Evolutionary conservation across 169 alveolate genomes (phyloP), one percentile per base, ranked within the genome.

Genomic region (Eimeria nieschulzi): DNA sequence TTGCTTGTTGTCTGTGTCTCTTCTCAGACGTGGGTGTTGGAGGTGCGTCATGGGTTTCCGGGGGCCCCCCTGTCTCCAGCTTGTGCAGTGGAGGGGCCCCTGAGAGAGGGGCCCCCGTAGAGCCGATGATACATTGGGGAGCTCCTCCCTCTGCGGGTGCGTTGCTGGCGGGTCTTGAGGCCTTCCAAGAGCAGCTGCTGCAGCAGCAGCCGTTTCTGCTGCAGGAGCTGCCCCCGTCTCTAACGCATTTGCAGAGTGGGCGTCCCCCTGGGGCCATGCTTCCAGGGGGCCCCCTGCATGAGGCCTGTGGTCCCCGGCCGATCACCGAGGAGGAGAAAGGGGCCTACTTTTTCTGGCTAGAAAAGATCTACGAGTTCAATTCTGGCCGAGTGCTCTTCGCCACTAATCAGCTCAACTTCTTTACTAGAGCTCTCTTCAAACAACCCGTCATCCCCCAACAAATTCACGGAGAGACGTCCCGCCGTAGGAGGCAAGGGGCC

Each of bases 301-400:
- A 56, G 12, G 83, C 83, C 10, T 61, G 87, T 75, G 92, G 92
- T 5, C 92, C 86, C 26, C 85, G 85, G 12, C 92, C 92, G 2
- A 33, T 87, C 0, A 54, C 68, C 26, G 73, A 61, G 9, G 87
- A 87, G n/a, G 66, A 61, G 23, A 66, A 63, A 23, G 92, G 82
- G 9, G 70, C 87, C 19, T 87, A 75, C 61, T 87, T 72, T 68
- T 72, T 87, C 26, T 87, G 92, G 92, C 54, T 87, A 25, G 92
- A 87, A 68, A 39, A 79, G 68, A 78, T 87, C 46, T 87, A 72
- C 75, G 92, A 87, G 78, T 70, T 55, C 46, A 26, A 72, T n/a
- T 71, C 92, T 2, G 92, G 92, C 53, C 13, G 92, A 19, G 82
- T 83, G 9, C 59, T 83, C 15, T 83, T 83, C 59, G 91, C 91